Conservation (phyloP, 106 monocot genomes). For the Agapanthus africanus region DNA sequence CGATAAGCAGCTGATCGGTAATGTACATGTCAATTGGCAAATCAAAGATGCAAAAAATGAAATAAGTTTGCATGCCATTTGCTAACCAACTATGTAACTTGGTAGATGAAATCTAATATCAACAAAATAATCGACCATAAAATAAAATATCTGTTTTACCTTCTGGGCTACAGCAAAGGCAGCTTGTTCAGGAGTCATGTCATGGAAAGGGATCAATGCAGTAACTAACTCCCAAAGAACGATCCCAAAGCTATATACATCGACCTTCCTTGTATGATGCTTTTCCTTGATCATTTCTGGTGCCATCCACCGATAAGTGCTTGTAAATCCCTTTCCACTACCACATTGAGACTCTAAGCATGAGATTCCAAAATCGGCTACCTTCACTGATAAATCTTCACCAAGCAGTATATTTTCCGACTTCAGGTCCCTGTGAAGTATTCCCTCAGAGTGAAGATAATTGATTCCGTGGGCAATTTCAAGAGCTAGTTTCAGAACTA, state of each 20-base stretch:
- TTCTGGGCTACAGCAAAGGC: conserved; percentile 88
- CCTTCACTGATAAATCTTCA: conserved; percentile 73
- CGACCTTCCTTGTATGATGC: conserved; percentile 79
- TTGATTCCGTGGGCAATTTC: conserved; percentile 85
- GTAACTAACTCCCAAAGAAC: conserved; percentile 90
- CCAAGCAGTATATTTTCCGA: conserved; percentile 92
- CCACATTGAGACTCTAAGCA: conserved; percentile 74
- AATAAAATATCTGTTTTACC: too few relatives aligned
- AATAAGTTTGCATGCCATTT: too few relatives aligned
- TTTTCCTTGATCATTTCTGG: conserved; percentile 99
- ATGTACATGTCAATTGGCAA: too few relatives aligned
- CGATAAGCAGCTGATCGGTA: too few relatives aligned
- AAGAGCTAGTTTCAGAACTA: conserved; percentile 58
- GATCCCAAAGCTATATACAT: conserved; percentile 94
- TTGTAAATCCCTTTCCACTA: conserved; percentile 61
- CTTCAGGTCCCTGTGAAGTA: conserved; percentile 87
- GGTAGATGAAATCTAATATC: too few relatives aligned
- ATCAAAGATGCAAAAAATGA: too few relatives aligned
- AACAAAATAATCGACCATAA: too few relatives aligned
- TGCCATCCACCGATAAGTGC: conserved; percentile 97
- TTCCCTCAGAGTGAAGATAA: conserved; percentile 84
- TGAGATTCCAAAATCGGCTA: conserved; percentile 98
- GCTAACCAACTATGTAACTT: too few relatives aligned
- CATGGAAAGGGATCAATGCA: conserved; percentile 70
- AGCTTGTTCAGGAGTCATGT: conserved; percentile 92